Conservation (phyloP, 75 land plant species). For the Chamaecyparis obtusa region DNA sequence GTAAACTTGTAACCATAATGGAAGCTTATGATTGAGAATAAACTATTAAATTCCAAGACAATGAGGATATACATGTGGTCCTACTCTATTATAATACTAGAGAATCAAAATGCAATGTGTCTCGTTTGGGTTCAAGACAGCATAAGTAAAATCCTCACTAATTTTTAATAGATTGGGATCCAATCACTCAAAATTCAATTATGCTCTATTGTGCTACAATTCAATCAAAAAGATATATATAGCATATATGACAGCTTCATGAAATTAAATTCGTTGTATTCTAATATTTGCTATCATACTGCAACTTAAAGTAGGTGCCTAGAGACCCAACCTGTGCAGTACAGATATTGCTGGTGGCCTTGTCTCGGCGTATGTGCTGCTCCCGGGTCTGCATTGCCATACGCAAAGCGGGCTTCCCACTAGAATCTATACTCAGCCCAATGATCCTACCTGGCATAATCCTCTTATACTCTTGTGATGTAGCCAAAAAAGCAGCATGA, state of each 20-base stretch:
- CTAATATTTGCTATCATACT: background rate
- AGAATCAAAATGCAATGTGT: background rate
- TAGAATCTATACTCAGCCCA: conserved; percentile 18
- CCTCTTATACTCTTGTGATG: conserved; percentile 21
- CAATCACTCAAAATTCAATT: background rate
- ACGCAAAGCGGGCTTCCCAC: conserved; percentile 21
- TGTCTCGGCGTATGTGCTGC: conserved; percentile 22
- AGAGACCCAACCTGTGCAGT: conserved; percentile 18
- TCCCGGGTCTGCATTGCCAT: conserved; percentile 22
- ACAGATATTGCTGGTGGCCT: conserved; percentile 26
- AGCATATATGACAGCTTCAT: background rate
- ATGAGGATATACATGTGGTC: background rate
- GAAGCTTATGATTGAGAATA: background rate
- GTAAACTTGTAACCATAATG: too few species aligned
- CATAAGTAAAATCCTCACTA: background rate
- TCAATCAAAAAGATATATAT: too few species aligned
- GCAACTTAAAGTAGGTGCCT: background rate
- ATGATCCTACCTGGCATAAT: conserved; percentile 21
- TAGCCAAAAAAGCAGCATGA: conserved; percentile 23
- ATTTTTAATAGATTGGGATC: background rate
- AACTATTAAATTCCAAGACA: background rate
- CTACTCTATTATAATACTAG: too few species aligned
- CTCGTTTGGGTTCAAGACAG: background rate
- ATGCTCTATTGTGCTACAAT: background rate
- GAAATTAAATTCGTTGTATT: background rate